Conservation (phyloP, 805 yeast species). For the Candida alai region DNA sequence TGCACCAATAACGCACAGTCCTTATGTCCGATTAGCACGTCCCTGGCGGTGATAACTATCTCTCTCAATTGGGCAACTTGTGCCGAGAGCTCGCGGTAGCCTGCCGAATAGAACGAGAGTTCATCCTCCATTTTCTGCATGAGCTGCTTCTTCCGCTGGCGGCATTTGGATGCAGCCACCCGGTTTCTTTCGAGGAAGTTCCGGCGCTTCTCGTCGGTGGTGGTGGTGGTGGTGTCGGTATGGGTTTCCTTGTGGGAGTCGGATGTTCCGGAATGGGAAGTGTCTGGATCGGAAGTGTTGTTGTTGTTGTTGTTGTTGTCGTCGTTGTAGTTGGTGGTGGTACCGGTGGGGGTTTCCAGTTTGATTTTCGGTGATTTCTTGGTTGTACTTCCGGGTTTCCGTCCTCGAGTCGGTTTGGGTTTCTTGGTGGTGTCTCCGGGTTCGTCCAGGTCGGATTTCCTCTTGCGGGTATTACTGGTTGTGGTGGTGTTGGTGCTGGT, state of each 20-base stretch:
- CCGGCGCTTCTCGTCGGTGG: conserved; percentile 57
- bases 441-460: too few species aligned
- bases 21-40: conserved; percentile 47
- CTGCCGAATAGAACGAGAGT: conserved; percentile 61
- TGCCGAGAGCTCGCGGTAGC: conserved; percentile 60
- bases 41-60: conserved; percentile 49
- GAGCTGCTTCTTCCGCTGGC: conserved; percentile 90
- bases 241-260: too few species aligned
- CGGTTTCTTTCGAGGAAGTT: conserved; percentile 85
- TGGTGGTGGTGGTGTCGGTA: too few species aligned
- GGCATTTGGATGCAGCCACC: conserved; percentile 92
- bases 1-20: conserved; percentile 41
- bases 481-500: too few species aligned
- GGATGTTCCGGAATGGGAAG: too few species aligned
- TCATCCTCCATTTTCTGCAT: conserved; percentile 80
- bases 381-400: conserved; percentile 5
- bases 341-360: too few species aligned
- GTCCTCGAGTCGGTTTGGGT: conserved; percentile 2
- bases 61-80: conserved; percentile 59
- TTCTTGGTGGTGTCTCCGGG: neutral
- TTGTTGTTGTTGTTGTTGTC: too few species aligned
- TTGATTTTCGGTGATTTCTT: conserved; percentile 8
- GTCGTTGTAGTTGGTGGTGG: too few species aligned
- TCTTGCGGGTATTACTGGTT: too few species aligned
- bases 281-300: too few species aligned